Percentiles rank a stretch among this genome's conserved stretches.
Evolutionary conservation across 1,139 yeast genomes (phyloP).

Genomic region (Wickerhamomyces sp.): DNA sequence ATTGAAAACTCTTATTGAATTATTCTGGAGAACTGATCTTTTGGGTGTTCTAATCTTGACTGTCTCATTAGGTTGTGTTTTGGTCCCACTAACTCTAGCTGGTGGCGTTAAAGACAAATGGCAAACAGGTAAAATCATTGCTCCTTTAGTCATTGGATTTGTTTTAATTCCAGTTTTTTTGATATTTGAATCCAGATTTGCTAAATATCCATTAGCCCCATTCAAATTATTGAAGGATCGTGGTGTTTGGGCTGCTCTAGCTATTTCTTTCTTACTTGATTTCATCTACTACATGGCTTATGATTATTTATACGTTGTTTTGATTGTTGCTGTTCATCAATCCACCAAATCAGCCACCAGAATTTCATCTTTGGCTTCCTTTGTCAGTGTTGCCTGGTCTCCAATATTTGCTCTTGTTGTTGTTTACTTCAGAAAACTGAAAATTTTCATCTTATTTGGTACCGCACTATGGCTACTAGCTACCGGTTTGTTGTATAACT

Average conservation of each 20-base stretch:
- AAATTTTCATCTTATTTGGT: conserved; percentile 59
- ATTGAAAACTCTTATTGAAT: conserved; percentile 17
- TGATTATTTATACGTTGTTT: conserved; percentile 60
- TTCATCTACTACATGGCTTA: conserved; percentile 66
- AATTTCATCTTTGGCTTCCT: conserved; percentile 58
- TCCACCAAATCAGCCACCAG: conserved; percentile 59
- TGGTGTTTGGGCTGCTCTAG: conserved; percentile 62
- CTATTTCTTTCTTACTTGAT: conserved; percentile 36
- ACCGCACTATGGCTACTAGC: conserved; percentile 50
- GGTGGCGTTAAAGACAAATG: conserved; percentile 52
- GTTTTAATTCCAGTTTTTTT: conserved; percentile 49
- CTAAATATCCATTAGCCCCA: conserved; percentile 59
- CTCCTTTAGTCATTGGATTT: conserved; percentile 62
- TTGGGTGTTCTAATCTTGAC: conserved; percentile 48
- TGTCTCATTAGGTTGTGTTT: conserved; percentile 49
- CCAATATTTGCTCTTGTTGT: conserved; percentile 54
- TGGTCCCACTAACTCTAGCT: conserved; percentile 49
- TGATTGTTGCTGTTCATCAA: conserved; percentile 58
- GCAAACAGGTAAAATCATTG: conserved; percentile 55
- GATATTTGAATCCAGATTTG: conserved; percentile 48
- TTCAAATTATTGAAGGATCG: conserved; percentile 53
- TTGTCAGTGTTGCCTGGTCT: conserved; percentile 61
- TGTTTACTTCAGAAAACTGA: conserved; percentile 47
- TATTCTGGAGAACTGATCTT: conserved; percentile 48
- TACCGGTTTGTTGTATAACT: conserved; percentile 54